These are phyloP conservation scores for Vigna mungo DNA, from an alignment of 306 rosid species.

Conservation along the genomic window DNA sequence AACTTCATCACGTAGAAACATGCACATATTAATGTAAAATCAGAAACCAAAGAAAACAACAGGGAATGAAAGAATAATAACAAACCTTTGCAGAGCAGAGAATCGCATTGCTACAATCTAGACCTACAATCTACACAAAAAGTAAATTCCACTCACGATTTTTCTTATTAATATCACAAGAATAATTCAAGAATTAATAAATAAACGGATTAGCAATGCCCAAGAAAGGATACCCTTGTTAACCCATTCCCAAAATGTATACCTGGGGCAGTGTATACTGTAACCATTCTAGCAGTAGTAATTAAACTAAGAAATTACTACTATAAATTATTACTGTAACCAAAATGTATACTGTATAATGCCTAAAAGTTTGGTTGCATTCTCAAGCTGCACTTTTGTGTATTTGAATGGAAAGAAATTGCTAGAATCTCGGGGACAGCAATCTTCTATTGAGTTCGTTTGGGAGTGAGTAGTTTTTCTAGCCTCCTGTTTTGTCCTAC, in stretches of 20 bases:
- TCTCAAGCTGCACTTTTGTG: neutral
- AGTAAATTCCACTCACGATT: slow-evolving; percentile 37
- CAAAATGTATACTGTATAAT: neutral
- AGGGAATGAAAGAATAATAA: slow-evolving; percentile 35
- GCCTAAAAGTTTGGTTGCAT: neutral
- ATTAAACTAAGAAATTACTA: neutral
- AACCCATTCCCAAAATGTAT: slow-evolving; percentile 34
- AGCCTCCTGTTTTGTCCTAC: neutral
- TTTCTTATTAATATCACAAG: slow-evolving; percentile 10
- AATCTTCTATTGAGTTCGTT: neutral
- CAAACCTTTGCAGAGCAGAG: slow-evolving; percentile 93
- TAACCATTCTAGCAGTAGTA: slow-evolving; percentile 32
- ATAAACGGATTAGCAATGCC: slow-evolving; percentile 28
- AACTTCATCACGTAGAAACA: slow-evolving; percentile 31
- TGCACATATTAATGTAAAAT: slow-evolving; percentile 22
- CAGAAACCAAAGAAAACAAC: slow-evolving; percentile 13
- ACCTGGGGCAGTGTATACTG: slow-evolving; percentile 1
- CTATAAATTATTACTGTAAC: no score
- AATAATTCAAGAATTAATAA: slow-evolving; percentile 18
- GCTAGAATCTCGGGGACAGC: neutral
- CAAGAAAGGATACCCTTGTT: slow-evolving; percentile 28
- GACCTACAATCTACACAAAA: slow-evolving; percentile 73
- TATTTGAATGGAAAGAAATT: neutral
- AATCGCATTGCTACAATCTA: slow-evolving; percentile 88
- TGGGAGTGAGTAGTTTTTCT: neutral